Conservation (phyloP, 2,329 filamentous ascomycete genomes). For the Fusarium sp. region DNA sequence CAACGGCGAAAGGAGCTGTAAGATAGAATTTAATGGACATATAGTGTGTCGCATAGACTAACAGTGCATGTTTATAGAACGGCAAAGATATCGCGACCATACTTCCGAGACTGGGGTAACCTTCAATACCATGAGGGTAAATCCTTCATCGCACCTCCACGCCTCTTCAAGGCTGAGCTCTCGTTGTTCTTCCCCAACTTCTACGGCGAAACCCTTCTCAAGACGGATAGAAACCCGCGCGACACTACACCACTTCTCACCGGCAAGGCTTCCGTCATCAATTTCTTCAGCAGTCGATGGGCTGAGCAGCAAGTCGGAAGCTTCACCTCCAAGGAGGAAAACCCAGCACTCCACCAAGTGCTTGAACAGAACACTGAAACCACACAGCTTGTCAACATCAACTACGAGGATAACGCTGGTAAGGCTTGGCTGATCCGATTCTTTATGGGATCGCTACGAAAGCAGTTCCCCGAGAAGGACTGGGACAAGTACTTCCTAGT, state of each 20-base stretch:
- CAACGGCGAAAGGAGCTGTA: slow-evolving; percentile 80
- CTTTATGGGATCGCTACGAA: slow-evolving; percentile 66
- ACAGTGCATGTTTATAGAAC: slow-evolving; percentile 61
- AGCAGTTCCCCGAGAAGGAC: slow-evolving; percentile 61
- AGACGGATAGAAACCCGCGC: slow-evolving; percentile 58
- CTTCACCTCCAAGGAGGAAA: slow-evolving; percentile 73
- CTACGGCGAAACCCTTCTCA: slow-evolving; percentile 78
- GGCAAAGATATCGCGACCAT: slow-evolving; percentile 82
- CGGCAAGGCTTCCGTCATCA: slow-evolving; percentile 81
- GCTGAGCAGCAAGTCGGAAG: slow-evolving; percentile 81
- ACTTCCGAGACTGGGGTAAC: slow-evolving; percentile 96
- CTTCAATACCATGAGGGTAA: slow-evolving; percentile 87
- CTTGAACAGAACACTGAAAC: slow-evolving; percentile 63
- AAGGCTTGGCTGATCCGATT: slow-evolving; percentile 69
- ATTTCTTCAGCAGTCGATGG: slow-evolving; percentile 86
- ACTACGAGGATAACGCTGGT: slow-evolving; percentile 84
- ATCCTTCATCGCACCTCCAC: slow-evolving; percentile 85
- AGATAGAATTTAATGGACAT: slow-evolving; percentile 28
- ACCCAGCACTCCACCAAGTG: slow-evolving; percentile 74
- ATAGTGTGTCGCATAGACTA: neutral
- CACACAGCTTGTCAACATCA: slow-evolving; percentile 86
- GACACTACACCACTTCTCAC: slow-evolving; percentile 82
- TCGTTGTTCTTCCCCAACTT: slow-evolving; percentile 96
- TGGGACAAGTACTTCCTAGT: slow-evolving; percentile 73
- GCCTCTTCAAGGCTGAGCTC: slow-evolving; percentile 83